Evolutionary conservation across 106 monocot genomes (phyloP).

Genomic region (Dendrobium huoshanense): DNA sequence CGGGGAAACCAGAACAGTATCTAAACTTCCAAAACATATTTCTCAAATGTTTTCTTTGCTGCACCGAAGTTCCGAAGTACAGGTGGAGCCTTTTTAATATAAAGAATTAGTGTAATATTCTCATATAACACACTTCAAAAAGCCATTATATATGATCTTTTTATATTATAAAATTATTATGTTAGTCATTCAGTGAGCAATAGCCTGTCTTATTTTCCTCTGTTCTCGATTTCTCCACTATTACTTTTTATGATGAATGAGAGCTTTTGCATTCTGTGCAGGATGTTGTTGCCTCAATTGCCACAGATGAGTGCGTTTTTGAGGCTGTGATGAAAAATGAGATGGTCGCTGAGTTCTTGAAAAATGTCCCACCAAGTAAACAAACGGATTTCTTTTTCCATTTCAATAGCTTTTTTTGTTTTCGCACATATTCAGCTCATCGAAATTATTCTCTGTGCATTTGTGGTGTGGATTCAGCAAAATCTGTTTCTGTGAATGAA

Average conservation of each 20-base stretch:
- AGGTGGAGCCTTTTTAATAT: conserved; percentile 18
- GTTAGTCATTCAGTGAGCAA: too few relatives aligned
- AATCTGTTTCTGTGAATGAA: conserved; percentile 9
- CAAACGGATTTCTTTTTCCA: too few relatives aligned
- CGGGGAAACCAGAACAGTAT: background rate
- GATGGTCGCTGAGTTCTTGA: conserved; percentile 61
- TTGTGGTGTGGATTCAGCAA: background rate
- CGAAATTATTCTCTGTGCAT: background rate
- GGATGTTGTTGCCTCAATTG: conserved; percentile 67
- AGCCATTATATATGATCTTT: too few relatives aligned
- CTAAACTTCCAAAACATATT: conserved; percentile 27
- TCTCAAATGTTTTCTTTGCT: conserved; percentile 42
- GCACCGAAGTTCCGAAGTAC: conserved; percentile 36
- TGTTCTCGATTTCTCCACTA: too few relatives aligned
- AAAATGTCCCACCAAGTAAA: conserved; percentile 27
- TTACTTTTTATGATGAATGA: too few relatives aligned
- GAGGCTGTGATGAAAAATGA: conserved; percentile 73
- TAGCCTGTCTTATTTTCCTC: too few relatives aligned
- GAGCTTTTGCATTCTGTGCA: conserved; percentile 14
- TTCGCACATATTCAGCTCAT: background rate
- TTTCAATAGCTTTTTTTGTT: background rate
- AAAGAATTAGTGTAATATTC: too few relatives aligned
- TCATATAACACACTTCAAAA: too few relatives aligned
- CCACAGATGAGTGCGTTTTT: conserved; percentile 60
- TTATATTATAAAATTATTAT: too few relatives aligned